Conservation (phyloP, 495 filamentous ascomycete species). For the Xylaria flabelliformis region DNA sequence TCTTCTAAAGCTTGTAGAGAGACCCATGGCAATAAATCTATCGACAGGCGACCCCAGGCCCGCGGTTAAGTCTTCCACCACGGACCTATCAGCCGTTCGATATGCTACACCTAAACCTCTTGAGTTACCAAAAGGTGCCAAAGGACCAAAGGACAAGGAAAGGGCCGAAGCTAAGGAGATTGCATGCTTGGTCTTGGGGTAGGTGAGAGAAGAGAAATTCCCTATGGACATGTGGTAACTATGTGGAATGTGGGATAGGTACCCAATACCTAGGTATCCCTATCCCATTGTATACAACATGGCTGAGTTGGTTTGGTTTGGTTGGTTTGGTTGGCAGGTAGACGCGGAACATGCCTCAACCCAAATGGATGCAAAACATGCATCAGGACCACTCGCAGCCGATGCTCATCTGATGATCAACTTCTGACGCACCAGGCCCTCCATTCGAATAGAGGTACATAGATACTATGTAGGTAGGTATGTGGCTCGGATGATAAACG, state of each 20-base stretch:
- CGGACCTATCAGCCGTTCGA: slow-evolving; percentile 25
- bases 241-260: neutral
- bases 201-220: slow-evolving; percentile 1
- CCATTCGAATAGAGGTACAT: neutral
- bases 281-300: neutral
- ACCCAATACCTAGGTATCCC: neutral
- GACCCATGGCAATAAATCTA: slow-evolving; percentile 18
- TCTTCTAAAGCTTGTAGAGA: slow-evolving; percentile 7
- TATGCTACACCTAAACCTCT: slow-evolving; percentile 4
- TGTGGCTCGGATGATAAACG: neutral
- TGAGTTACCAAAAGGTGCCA: neutral
- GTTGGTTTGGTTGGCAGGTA: neutral
- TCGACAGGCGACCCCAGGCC: slow-evolving; percentile 18
- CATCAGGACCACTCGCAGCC: slow-evolving; percentile 13
- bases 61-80: slow-evolving; percentile 19
- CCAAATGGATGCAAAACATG: slow-evolving; percentile 26
- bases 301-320: too few relatives aligned
- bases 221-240: neutral
- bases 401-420: slow-evolving; percentile 7
- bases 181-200: slow-evolving; percentile 16
- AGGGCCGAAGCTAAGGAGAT: slow-evolving; percentile 25
- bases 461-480: too few relatives aligned
- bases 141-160: slow-evolving; percentile 10
- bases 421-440: slow-evolving; percentile 4
- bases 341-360: slow-evolving; percentile 22